Evolutionary conservation across 2,329 filamentous ascomycete species (phyloP).

Genomic region (Verticillium dahliae): DNA sequence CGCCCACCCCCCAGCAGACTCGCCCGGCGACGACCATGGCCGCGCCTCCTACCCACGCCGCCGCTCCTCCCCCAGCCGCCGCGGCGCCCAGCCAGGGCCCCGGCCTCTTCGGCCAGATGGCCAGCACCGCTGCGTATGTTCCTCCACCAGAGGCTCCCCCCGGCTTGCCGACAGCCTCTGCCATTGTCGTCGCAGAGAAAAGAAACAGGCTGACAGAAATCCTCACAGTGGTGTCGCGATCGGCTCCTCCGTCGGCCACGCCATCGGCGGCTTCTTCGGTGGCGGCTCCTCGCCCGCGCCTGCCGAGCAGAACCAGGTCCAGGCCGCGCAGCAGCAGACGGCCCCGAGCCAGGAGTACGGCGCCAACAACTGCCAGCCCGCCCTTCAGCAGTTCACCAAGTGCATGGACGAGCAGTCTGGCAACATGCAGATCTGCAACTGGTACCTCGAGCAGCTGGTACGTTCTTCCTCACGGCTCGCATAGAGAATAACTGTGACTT

Average conservation of each 20-base stretch:
- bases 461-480: slow-evolving; percentile 22
- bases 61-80: slow-evolving; percentile 37
- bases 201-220: background rate
- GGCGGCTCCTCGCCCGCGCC: slow-evolving; percentile 62
- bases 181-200: background rate
- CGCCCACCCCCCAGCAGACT: slow-evolving; percentile 54
- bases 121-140: slow-evolving; percentile 91
- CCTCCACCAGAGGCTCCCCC: background rate
- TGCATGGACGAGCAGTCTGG: slow-evolving; percentile 96
- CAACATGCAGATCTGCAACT: slow-evolving; percentile 92
- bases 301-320: slow-evolving; percentile 38
- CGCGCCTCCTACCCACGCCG: slow-evolving; percentile 36
- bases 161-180: no score
- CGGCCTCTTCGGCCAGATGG: slow-evolving; percentile 94
- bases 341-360: slow-evolving; percentile 43
- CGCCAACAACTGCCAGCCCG: slow-evolving; percentile 65
- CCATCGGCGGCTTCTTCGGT: slow-evolving; percentile 81
- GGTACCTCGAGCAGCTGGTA: slow-evolving; percentile 91
- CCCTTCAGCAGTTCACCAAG: slow-evolving; percentile 80
- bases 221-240: slow-evolving; percentile 80
- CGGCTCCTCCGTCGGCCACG: slow-evolving; percentile 91
- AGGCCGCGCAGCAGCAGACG: slow-evolving; percentile 33
- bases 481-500: background rate
- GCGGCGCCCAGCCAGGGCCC: slow-evolving; percentile 58
- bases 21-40: slow-evolving; percentile 66